Evolutionary conservation across 2,329 filamentous ascomycete species (phyloP).

Genomic region (Aspergillus sp.): DNA sequence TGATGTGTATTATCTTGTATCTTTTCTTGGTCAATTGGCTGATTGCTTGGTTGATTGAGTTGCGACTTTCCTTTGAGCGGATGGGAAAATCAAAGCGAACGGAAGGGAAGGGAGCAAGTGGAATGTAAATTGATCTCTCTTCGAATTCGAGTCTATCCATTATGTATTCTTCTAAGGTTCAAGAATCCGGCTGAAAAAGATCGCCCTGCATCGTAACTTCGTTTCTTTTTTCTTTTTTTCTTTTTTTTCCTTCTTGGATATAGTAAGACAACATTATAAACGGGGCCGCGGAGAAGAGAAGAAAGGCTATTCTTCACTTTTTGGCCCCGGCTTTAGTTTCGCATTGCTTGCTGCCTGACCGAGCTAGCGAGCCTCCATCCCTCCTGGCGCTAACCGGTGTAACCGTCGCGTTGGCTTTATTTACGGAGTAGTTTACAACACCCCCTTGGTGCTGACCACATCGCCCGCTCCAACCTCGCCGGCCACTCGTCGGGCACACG

Average conservation of each 20-base stretch:
- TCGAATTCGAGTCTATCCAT: not conserved
- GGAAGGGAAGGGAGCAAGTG: not conserved
- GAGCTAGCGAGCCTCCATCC: not conserved
- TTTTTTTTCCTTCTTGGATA: not conserved
- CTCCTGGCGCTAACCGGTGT: not conserved
- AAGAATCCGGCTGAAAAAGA: not conserved
- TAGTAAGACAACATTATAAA: not conserved
- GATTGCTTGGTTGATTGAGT: not conserved
- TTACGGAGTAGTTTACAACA: conserved; percentile 52
- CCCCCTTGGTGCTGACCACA: conserved; percentile 94
- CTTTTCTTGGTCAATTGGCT: not conserved
- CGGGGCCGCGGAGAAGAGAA: not conserved
- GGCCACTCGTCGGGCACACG: conserved; percentile 68
- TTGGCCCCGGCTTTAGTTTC: not conserved
- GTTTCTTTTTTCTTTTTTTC: not conserved
- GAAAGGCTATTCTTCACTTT: not conserved
- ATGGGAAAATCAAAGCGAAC: not conserved
- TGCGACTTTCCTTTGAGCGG: not conserved
- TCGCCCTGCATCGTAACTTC: conserved; percentile 2
- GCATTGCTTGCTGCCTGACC: not conserved
- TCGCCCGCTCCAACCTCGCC: conserved; percentile 86
- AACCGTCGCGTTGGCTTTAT: too few species aligned
- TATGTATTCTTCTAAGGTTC: not conserved
- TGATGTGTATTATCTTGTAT: not conserved
- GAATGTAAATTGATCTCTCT: not conserved